These are phyloP conservation scores for Chaetomiaceae sp. DNA, from an alignment of 2,329 filamentous ascomycete species.

Conservation along the genomic window DNA sequence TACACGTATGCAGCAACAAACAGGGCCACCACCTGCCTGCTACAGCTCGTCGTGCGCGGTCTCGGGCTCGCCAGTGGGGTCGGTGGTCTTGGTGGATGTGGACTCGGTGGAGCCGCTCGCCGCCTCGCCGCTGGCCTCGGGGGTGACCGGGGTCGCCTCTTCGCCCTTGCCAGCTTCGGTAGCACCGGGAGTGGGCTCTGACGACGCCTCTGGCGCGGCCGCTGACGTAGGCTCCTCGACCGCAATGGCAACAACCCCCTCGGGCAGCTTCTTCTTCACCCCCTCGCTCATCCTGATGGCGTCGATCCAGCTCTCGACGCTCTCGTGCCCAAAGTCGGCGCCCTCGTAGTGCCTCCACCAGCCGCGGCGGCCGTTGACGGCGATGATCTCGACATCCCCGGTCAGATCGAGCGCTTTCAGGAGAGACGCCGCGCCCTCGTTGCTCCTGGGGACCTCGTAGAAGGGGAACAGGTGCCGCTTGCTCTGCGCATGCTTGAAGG, in stretches of 20 bases:
- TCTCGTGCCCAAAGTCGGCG: constrained; percentile 50
- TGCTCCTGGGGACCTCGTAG: constrained; percentile 64
- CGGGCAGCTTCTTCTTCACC: constrained; percentile 69
- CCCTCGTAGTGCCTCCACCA: constrained; percentile 79
- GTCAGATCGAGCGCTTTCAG: constrained; percentile 59
- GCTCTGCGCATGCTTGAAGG: constrained; percentile 66
- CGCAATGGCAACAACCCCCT: constrained; percentile 45
- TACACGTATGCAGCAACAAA: neutral
- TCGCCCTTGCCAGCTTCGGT: constrained; percentile 22
- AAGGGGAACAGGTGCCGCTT: constrained; percentile 75
- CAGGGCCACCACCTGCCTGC: neutral
- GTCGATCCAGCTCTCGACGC: constrained; percentile 83
- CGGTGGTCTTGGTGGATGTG: constrained; percentile 21
- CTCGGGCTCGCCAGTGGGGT: constrained; percentile 32
- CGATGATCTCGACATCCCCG: constrained; percentile 65
- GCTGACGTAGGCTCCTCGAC: constrained; percentile 38
- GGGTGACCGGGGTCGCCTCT: constrained; percentile 15
- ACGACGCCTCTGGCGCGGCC: constrained; percentile 33
- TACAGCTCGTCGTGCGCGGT: constrained; percentile 49
- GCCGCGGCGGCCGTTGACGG: constrained; percentile 75
- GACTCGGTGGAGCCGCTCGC: constrained; percentile 19
- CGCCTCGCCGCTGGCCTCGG: constrained; percentile 21
- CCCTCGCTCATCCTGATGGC: constrained; percentile 86
- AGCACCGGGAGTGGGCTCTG: constrained; percentile 31
- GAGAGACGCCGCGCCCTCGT: constrained; percentile 52